Percentiles rank a stretch among this genome's conserved stretches.
phyloP scores from a whole-genome alignment of 2,329 filamentous ascomycete species.

The Fusarium kyushuense region DNA sequence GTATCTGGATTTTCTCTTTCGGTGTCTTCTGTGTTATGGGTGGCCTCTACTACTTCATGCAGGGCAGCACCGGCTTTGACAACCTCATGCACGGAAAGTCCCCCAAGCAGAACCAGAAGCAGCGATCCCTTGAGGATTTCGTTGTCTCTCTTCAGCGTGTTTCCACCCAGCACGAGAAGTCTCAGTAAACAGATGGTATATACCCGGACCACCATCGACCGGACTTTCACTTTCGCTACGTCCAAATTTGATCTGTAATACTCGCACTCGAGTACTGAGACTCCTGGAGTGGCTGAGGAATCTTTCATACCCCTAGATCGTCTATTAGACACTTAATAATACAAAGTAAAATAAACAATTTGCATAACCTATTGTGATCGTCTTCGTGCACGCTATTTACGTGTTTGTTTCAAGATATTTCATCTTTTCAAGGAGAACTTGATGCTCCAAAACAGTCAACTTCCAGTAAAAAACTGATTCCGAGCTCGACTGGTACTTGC shows the following conservation, averaged over 20 bases:
- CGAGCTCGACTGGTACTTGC: too few species aligned
- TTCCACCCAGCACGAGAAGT: conserved; percentile 92
- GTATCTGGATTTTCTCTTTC: conserved; percentile 92
- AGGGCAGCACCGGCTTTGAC: conserved; percentile 84
- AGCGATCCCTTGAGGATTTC: conserved; percentile 89
- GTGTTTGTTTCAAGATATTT: too few species aligned
- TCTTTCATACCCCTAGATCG: conserved; percentile 55
- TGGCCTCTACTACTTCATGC: conserved; percentile 79
- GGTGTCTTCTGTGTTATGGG: conserved; percentile 89
- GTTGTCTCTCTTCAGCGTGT: conserved; percentile 91
- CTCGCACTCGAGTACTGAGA: conserved; percentile 53
- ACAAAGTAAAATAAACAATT: conserved; percentile 56
- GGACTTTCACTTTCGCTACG: conserved; percentile 56
- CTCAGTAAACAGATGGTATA: conserved; percentile 67
- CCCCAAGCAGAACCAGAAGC: conserved; percentile 83
- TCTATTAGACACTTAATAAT: conserved; percentile 59
- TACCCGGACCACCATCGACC: conserved; percentile 54
- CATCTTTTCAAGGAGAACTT: too few species aligned
- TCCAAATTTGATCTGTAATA: conserved; percentile 57
- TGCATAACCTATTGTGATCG: not conserved
- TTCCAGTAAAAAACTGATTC: too few species aligned
- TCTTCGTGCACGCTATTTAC: too few species aligned
- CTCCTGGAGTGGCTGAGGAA: conserved; percentile 53
- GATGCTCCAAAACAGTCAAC: too few species aligned
- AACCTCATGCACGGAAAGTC: conserved; percentile 94